Evolutionary conservation across 495 filamentous ascomycete genomes (phyloP), one percentile per base, ranked within the genome.

Genomic region (Symbiotaphrina buchneri): DNA sequence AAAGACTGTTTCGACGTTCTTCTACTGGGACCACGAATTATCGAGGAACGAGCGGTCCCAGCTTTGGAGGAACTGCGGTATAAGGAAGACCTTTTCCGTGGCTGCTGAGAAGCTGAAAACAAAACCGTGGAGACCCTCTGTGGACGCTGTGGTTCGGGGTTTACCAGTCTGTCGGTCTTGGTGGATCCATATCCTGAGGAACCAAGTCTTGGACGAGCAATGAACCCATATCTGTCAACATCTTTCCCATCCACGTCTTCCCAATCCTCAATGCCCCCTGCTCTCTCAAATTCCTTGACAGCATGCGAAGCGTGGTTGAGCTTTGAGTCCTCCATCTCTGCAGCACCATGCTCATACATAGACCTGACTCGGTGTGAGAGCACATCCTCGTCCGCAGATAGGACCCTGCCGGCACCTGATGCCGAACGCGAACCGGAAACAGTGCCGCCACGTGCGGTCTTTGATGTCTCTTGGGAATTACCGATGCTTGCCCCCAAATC

Each of bases 211-310:
- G 47, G 53, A 44, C 44, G 55, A 37, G 58, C 62, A 48, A 99
- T 95, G 55, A 99, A 99, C 11, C 87, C 87, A 48, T 95, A 99
- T 37, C 74, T 55, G 52, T 99, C 87, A 25, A 95, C 77, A 47
- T 91, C 78, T 23, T 57, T 63, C n/a, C 65, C 75, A n/a, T 73
- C 59, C 7, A 99, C 54, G 48, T 93, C 74, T 41, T 85, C 74
- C 90, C 87, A 99, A 43, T 93, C 84, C 44, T 99, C 87, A 24
- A 90, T 68, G 0, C 85, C 85, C 10, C 83, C 84, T 10, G 82
- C 80, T 10, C 72, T 51, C 49, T 74, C 71, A 26, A 55, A 50
- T 10, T 61, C 52, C 37, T 72, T n/a, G n/a, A n/a, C n/a, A n/a
- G n/a, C n/a, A n/a, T n/a, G n/a, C n/a, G n/a, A n/a, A n/a, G n/a